Base-by-base conservation (phyloP, 257 asterid species). In the Orobanche coerulescens region DNA sequence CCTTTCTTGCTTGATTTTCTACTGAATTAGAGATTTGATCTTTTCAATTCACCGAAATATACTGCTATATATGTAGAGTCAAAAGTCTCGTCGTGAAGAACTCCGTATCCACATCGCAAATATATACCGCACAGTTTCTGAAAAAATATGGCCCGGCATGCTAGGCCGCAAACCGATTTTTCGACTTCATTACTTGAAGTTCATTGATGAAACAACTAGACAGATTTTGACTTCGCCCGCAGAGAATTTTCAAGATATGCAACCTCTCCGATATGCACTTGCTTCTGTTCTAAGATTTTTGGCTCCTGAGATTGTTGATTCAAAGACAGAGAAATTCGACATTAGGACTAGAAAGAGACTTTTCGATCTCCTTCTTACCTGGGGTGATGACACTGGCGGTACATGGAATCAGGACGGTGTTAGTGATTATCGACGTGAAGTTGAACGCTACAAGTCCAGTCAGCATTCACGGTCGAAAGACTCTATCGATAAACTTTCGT, bases 101-200 rank as follows among this genome's bases (percentile, higher is more conserved):
- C 96, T 93, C 31, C 95, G 95, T 33, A 66, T 82, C 66, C 95
- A 93, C 67, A 79, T 83, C 60, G 85, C 97, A 58, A 89, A 89
- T 65, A 86, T 93, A 64, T 89, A 93, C 70, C 95, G 96, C 58
- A 77, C 89, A 49, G 94, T 89, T 64, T 87, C 99, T 52, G 96
- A 93, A 74, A 89, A 83, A 65, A 75, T 93, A 75, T 93, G 99
- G 99, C 99, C 99, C 50, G 96, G 99, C 65, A 86, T 86, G 96
- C 81, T 93, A 25, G 82, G 84, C 71, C 84, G 95, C 64, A 93
- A 93, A 66, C 95, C 97, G 18, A 92, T 89, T 73, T 93, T 93
- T 65, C 99, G 99, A 69, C 92, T 93, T 66, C 99, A 93, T 75
- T 93, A 81, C 75, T 78, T 93, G 76, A 93, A 82, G 86, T 93